Conservation (phyloP, 495 filamentous ascomycete genomes). For the Xylaria castorea region DNA sequence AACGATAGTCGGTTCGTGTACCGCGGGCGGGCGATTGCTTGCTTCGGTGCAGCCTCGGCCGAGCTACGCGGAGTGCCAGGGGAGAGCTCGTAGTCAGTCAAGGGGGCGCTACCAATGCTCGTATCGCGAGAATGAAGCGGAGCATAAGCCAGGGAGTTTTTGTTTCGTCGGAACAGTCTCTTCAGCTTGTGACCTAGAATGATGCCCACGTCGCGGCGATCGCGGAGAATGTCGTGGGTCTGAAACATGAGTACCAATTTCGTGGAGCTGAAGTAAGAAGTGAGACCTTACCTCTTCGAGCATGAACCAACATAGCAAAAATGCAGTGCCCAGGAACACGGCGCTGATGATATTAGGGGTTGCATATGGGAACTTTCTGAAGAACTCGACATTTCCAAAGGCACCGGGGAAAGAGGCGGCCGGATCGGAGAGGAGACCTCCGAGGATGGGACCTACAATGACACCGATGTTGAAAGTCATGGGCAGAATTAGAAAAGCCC, state of each 20-base stretch:
- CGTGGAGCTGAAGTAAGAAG: background rate
- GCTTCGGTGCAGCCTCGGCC: constrained; percentile 17
- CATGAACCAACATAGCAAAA: constrained; percentile 64
- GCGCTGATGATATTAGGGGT: constrained; percentile 78
- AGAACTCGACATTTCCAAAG: constrained; percentile 73
- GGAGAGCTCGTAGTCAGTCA: constrained; percentile 39
- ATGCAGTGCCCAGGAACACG: constrained; percentile 64
- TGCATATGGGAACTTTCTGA: constrained; percentile 74
- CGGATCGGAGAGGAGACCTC: constrained; percentile 77
- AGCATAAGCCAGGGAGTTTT: constrained; percentile 33
- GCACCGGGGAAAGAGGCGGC: constrained; percentile 70
- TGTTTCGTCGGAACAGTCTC: constrained; percentile 30
- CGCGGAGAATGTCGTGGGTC: constrained; percentile 58
- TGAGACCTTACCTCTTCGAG: constrained; percentile 69
- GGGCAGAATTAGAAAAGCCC: constrained; percentile 72
- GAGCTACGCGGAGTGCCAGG: constrained; percentile 35
- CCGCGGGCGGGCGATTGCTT: constrained; percentile 29
- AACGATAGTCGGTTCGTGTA: constrained; percentile 65
- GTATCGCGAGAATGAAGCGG: constrained; percentile 33
- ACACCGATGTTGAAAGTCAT: constrained; percentile 82
- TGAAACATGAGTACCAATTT: constrained; percentile 39
- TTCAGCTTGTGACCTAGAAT: constrained; percentile 42
- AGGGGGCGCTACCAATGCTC: constrained; percentile 32
- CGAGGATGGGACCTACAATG: constrained; percentile 77
- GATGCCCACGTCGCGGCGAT: constrained; percentile 58